Conservation (phyloP, 805 yeast species). For the Candida bentonensis region DNA sequence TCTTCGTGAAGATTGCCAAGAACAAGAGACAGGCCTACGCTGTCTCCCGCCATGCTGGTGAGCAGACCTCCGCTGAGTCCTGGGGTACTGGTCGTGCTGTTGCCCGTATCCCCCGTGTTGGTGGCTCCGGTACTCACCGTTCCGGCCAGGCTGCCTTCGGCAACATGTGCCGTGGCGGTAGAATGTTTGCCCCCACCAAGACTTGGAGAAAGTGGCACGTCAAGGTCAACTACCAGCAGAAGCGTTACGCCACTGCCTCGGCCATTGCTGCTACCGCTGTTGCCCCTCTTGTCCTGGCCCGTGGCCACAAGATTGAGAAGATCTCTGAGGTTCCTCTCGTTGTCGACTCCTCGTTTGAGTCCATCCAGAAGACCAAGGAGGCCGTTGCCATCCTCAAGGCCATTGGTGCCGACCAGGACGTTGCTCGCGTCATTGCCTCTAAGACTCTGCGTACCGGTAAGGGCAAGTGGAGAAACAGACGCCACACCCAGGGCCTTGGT, state of each 20-base stretch:
- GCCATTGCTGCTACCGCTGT: constrained; percentile 99
- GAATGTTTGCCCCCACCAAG: constrained; percentile 99
- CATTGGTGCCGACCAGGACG: constrained; percentile 97
- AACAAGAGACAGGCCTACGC: constrained; percentile 99
- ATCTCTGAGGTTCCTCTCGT: constrained; percentile 98
- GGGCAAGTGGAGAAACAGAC: constrained; percentile 99
- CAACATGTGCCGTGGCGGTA: constrained; percentile 99
- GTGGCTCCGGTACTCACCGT: constrained; percentile 99
- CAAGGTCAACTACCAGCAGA: constrained; percentile 99
- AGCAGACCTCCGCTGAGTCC: constrained; percentile 99
- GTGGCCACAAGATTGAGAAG: constrained; percentile 99
- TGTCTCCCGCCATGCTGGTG: constrained; percentile 98
- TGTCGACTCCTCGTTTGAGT: constrained; percentile 84
- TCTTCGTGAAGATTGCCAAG: constrained; percentile 96
- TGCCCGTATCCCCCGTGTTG: constrained; percentile 99
- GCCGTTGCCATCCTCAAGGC: constrained; percentile 98
- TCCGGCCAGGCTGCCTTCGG: constrained; percentile 99
- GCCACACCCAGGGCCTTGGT: constrained; percentile 99
- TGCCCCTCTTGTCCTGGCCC: constrained; percentile 95
- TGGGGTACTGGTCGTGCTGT: constrained; percentile 99
- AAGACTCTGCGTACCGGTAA: constrained; percentile 99
- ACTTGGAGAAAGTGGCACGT: constrained; percentile 99
- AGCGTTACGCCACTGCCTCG: constrained; percentile 99
- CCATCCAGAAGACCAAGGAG: constrained; percentile 92
- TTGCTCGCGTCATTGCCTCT: constrained; percentile 94